phyloP scores from a whole-genome alignment of 768 basidiomycete species.

The Tephrocybe sp. region DNA sequence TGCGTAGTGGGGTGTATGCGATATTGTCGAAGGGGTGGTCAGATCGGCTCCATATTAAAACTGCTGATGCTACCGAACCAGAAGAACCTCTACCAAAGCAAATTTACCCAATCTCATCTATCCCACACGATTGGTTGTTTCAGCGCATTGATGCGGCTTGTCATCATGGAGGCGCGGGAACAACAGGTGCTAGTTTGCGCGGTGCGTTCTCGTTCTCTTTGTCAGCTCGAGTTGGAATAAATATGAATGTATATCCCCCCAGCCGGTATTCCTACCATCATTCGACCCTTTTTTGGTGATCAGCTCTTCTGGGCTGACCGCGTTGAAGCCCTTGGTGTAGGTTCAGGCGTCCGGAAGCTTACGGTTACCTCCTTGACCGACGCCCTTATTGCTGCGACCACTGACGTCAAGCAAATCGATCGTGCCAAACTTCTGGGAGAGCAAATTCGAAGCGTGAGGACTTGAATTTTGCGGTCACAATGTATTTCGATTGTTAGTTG shows the following conservation, averaged over 20 bases:
- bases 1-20: conserved; percentile 83
- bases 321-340: conserved; percentile 94
- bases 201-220: conserved; percentile 60
- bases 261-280: conserved; percentile 94
- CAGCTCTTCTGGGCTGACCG: conserved; percentile 98
- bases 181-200: conserved; percentile 90
- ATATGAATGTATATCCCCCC: conserved; percentile 1
- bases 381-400: conserved; percentile 79
- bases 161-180: conserved; percentile 97
- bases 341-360: conserved; percentile 83
- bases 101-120: conserved; percentile 80
- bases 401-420: conserved; percentile 83
- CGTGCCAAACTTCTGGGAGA: conserved; percentile 84
- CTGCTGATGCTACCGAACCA: conserved; percentile 51
- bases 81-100: conserved; percentile 73
- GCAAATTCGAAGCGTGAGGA: conserved; percentile 73
- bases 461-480: background rate
- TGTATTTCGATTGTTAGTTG: no score
- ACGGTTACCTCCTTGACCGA: conserved; percentile 75
- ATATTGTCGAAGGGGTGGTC: conserved; percentile 99
- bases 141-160: conserved; percentile 92
- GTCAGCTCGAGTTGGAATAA: conserved; percentile 1
- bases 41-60: conserved; percentile 76
- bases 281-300: conserved; percentile 97
- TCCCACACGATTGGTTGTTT: conserved; percentile 98